These are phyloP conservation scores for Mycena epipterygia DNA, from an alignment of 768 basidiomycete genomes.

Conservation along the genomic window DNA sequence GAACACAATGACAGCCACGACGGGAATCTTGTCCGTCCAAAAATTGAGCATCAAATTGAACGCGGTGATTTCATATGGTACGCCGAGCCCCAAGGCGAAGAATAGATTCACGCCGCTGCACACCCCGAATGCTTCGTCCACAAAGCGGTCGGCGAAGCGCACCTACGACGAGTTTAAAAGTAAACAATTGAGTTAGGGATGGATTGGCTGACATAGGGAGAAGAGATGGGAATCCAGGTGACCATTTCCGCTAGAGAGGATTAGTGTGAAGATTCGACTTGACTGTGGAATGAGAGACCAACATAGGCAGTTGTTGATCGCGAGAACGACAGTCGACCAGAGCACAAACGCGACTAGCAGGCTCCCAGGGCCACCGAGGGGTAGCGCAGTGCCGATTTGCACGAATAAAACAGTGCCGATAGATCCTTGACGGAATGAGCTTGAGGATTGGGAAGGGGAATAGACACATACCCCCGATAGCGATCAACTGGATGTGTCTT, in stretches of 20 bases:
- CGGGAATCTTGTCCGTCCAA: slow-evolving; percentile 66
- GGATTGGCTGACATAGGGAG: slow-evolving; percentile 64
- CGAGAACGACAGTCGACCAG: slow-evolving; percentile 64
- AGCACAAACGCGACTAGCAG: slow-evolving; percentile 61
- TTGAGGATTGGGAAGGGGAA: background rate
- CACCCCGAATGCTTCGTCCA: slow-evolving; percentile 70
- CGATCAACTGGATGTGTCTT: slow-evolving; percentile 66
- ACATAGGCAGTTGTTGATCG: slow-evolving; percentile 63
- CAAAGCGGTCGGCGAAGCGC: slow-evolving; percentile 73
- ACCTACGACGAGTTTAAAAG: slow-evolving; percentile 46
- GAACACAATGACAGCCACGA: slow-evolving; percentile 59
- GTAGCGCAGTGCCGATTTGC: slow-evolving; percentile 72
- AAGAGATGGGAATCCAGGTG: slow-evolving; percentile 81
- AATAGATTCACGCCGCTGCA: slow-evolving; percentile 71
- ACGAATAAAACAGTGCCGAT: slow-evolving; percentile 84
- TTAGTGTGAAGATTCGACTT: slow-evolving; percentile 48
- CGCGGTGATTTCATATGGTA: slow-evolving; percentile 66
- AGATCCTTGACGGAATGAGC: slow-evolving; percentile 57
- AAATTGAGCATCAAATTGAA: slow-evolving; percentile 66
- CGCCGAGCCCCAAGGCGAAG: slow-evolving; percentile 56
- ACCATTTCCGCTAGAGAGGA: slow-evolving; percentile 77
- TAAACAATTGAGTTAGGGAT: background rate
- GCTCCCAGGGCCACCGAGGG: slow-evolving; percentile 67
- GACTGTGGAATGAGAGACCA: slow-evolving; percentile 28
- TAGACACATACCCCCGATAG: slow-evolving; percentile 42